Percentiles rank a stretch among this genome's conserved stretches.
phyloP scores from a whole-genome alignment of 2,329 filamentous ascomycete genomes.

The Colletotrichum neosansevieriae region DNA sequence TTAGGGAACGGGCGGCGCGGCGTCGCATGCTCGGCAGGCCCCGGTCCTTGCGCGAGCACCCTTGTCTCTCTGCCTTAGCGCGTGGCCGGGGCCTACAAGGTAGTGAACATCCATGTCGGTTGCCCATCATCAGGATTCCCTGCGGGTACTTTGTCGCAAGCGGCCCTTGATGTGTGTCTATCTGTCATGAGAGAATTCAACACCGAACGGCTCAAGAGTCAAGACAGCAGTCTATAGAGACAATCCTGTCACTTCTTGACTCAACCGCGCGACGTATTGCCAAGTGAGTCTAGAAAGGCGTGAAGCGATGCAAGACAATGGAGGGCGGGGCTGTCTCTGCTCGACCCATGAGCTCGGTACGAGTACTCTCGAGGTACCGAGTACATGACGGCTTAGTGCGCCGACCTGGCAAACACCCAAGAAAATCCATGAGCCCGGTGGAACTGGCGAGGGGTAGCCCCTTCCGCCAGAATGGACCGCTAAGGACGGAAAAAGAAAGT shows the following conservation, averaged over 20 bases:
- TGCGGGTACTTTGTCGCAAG: slow-evolving; percentile 16
- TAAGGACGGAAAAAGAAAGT: slow-evolving; percentile 42
- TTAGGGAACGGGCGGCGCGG: slow-evolving; percentile 41
- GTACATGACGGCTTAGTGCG: slow-evolving; percentile 15
- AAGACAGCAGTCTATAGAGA: not conserved
- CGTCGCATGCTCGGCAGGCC: slow-evolving; percentile 39
- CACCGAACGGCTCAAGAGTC: slow-evolving; percentile 15
- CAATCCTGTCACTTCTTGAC: slow-evolving; percentile 10
- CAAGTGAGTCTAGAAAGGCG: slow-evolving; percentile 14
- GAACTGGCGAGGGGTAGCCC: slow-evolving; percentile 33
- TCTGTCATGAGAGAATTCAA: slow-evolving; percentile 16
- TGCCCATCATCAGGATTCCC: slow-evolving; percentile 5
- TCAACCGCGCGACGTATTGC: slow-evolving; percentile 4
- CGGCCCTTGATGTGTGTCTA: slow-evolving; percentile 5
- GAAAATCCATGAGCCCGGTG: slow-evolving; percentile 35
- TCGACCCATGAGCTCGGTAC: slow-evolving; percentile 39
- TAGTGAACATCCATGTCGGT: not conserved
- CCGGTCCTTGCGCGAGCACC: slow-evolving; percentile 37
- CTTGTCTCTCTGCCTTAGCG: slow-evolving; percentile 32
- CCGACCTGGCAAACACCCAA: slow-evolving; percentile 22
- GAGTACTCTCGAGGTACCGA: slow-evolving; percentile 26
- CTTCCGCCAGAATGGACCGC: slow-evolving; percentile 42
- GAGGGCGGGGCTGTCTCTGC: slow-evolving; percentile 38
- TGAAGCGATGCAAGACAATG: slow-evolving; percentile 32
- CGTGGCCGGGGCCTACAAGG: slow-evolving; percentile 12